phyloP scores from a whole-genome alignment of 2,329 filamentous ascomycete genomes.

The Microcyclospora pomicola region DNA sequence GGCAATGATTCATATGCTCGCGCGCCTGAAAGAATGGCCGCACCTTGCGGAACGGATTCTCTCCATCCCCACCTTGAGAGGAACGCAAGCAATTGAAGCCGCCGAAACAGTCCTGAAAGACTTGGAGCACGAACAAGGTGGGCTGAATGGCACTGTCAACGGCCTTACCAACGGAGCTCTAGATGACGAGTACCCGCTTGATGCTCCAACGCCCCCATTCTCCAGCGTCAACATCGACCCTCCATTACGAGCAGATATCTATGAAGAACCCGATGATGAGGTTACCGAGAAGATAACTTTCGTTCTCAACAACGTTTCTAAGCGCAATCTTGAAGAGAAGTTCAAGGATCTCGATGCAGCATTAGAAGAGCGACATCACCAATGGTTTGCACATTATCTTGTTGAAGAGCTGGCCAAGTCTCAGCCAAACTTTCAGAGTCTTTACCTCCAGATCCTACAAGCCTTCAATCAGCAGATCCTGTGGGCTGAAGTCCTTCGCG shows the following conservation, averaged over 20 bases:
- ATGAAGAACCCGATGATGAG: constrained; percentile 71
- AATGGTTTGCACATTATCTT: constrained; percentile 92
- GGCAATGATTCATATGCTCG: constrained; percentile 76
- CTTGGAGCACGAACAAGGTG: constrained; percentile 13
- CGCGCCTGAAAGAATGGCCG: constrained; percentile 83
- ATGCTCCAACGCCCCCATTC: constrained; percentile 58
- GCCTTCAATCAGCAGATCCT: constrained; percentile 66
- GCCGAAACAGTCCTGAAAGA: constrained; percentile 20
- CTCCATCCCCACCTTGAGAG: constrained; percentile 66
- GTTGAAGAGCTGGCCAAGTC: constrained; percentile 94
- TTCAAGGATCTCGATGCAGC: constrained; percentile 67
- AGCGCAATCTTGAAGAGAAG: constrained; percentile 74
- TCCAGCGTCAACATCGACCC: constrained; percentile 64
- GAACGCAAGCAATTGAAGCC: constrained; percentile 45
- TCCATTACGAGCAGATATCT: constrained; percentile 47
- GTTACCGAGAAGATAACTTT: constrained; percentile 90
- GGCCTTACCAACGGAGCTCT: constrained; percentile 59
- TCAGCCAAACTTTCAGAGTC: constrained; percentile 88
- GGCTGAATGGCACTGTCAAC: constrained; percentile 19
- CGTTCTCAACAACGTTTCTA: constrained; percentile 89
- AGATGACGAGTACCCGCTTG: constrained; percentile 46
- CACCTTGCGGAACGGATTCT: constrained; percentile 78
- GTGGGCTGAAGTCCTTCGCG: constrained; percentile 79
- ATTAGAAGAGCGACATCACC: constrained; percentile 67
- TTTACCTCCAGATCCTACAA: constrained; percentile 81